phyloP scores from a whole-genome alignment of 345 rosid species.

The Syzygium aromaticum region DNA sequence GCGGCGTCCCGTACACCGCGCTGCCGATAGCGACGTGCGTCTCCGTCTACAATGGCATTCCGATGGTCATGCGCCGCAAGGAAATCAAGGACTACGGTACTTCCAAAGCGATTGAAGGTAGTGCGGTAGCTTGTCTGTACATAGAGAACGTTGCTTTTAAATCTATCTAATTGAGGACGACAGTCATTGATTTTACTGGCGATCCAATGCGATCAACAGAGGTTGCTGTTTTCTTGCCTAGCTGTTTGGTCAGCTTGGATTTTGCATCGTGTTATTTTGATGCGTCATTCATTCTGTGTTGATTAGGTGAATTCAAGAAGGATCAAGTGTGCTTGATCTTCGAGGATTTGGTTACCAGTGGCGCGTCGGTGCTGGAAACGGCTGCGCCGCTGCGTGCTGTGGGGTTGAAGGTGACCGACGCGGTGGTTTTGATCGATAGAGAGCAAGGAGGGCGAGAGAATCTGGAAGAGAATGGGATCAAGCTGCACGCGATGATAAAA shows the following conservation, averaged over 20 bases:
- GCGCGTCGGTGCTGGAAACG: conserved; percentile 88
- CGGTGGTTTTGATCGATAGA: conserved; percentile 81
- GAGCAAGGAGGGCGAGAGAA: conserved; percentile 96
- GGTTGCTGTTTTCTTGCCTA: not conserved
- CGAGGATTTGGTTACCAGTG: conserved; percentile 90
- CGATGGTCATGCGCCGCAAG: conserved; percentile 94
- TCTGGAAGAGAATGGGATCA: conserved; percentile 64
- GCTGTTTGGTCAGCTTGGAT: not conserved
- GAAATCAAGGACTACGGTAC: conserved; percentile 89
- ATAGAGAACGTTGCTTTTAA: not conserved
- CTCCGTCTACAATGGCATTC: conserved; percentile 50
- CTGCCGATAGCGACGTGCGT: conserved; percentile 88
- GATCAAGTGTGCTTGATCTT: conserved; percentile 57
- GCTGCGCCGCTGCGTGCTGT: conserved; percentile 69
- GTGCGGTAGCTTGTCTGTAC: not conserved
- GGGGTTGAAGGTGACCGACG: conserved; percentile 76
- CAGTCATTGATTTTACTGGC: not conserved
- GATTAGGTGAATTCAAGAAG: conserved; percentile 23
- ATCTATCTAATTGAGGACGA: not conserved
- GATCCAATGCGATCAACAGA: not conserved
- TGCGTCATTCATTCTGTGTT: not conserved
- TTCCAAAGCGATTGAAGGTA: conserved; percentile 77
- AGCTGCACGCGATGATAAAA: conserved; percentile 58
- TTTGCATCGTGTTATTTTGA: not conserved
- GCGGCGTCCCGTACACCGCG: conserved; percentile 97